Evolutionary conservation across 2,329 filamentous ascomycete genomes (phyloP), one percentile per base, ranked within the genome.

Genomic region (Calonectria multiphialidica): DNA sequence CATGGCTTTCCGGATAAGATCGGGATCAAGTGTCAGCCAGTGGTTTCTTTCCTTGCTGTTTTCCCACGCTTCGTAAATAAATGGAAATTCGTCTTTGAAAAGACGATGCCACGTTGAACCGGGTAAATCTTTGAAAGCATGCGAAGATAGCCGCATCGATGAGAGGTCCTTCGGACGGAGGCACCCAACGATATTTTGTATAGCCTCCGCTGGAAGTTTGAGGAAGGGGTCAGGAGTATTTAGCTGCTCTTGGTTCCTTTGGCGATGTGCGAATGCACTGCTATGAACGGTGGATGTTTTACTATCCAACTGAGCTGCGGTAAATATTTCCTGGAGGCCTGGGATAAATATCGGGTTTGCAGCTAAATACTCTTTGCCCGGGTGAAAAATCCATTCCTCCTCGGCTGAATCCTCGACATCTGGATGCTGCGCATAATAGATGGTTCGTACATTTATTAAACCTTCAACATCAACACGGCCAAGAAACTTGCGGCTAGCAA

Each of bases 321-420:
- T 21, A 35, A 33, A 61, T 15, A 61, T 61, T 5, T 61, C 55
- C 21, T 23, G 40, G 12, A 61, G 40, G 4, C 23, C 35, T 10
- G 55, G 35, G 35, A 61, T 44, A 7, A 61, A 61, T n/a, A 61
- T 61, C n/a, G 55, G 55, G n/a, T 61, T 61, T 10, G 55, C 55
- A 44, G 35, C 55, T n/a, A 61, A 6, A 16, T 61, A 61, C 12
- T 61, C 55, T 25, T 25, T 35, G 18, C 13, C 21, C 8, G 21
- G 21, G n/a, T 61, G 10, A 12, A 21, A 25, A 15, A 35, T 61
- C 55, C 55, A 61, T 8, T 23, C 35, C 23, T 42, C 16, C 10
- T 23, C 33, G 3, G 9, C 25, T 42, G 21, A 33, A 7, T 25
- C 40, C 5, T 42, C 23, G 2, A 61, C 35, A 15, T 30, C 55